These are phyloP conservation scores for Coemansia sp. DNA, from an alignment of 192 early-diverging fungal species.

Conservation along the genomic window DNA sequence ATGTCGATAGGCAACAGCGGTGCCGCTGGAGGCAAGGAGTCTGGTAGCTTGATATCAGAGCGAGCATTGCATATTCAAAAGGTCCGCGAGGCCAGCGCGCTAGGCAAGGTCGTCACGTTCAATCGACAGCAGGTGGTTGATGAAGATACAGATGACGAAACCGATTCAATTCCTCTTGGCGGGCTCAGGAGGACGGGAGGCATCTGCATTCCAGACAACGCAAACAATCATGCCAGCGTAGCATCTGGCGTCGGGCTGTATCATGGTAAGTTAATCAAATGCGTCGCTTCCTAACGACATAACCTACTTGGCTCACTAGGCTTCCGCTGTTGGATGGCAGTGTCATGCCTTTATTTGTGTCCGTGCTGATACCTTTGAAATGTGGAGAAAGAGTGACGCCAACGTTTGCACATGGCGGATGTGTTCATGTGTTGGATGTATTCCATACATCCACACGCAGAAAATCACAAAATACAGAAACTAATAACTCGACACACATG, in stretches of 20 bases:
- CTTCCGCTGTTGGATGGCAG: not conserved
- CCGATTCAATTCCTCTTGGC: slow-evolving; percentile 36
- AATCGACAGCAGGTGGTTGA: not conserved
- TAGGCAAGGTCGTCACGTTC: slow-evolving; percentile 31
- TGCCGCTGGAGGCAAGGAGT: not conserved
- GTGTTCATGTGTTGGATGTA: not conserved
- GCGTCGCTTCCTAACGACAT: not conserved
- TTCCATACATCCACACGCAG: too few relatives aligned
- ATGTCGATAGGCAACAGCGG: slow-evolving; percentile 24
- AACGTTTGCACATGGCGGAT: not conserved
- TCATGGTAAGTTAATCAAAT: slow-evolving; percentile 9
- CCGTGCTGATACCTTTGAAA: not conserved
- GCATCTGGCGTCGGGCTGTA: not conserved
- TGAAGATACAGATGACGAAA: slow-evolving; percentile 26
- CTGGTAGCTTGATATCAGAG: slow-evolving; percentile 16
- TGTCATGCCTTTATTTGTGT: too few relatives aligned
- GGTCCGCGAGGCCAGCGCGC: slow-evolving; percentile 44
- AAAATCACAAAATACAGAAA: too few relatives aligned
- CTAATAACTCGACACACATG: not conserved
- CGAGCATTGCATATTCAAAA: slow-evolving; percentile 43
- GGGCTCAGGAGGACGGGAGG: slow-evolving; percentile 23
- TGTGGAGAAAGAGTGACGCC: not conserved
- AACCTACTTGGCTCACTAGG: not conserved
- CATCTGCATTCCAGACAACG: not conserved
- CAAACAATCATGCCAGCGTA: not conserved